Conservation (phyloP, 192 early-diverging fungal species). For the Chytriomyces confervae region DNA sequence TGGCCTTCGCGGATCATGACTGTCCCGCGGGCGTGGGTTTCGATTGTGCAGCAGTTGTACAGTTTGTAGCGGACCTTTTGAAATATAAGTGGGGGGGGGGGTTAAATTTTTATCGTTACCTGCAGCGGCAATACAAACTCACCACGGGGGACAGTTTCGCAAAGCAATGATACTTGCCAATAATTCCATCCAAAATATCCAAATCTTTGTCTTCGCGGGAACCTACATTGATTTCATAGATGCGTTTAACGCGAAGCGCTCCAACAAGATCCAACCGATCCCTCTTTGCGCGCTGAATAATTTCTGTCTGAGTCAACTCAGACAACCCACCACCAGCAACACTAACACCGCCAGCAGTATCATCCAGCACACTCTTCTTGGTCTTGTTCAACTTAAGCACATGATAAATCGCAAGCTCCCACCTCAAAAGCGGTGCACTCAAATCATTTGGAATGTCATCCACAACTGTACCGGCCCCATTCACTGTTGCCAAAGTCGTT, state of each 20-base stretch:
- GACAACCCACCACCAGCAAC: background rate
- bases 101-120: background rate
- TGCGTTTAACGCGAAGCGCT: conserved; percentile 20
- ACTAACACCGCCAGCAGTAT: background rate
- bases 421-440: background rate
- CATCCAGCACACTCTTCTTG: conserved; percentile 18
- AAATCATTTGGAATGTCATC: conserved; percentile 15
- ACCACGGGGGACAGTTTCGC: conserved; percentile 35
- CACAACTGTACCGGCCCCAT: background rate
- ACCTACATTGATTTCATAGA: conserved; percentile 22
- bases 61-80: conserved; percentile 40
- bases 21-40: conserved; percentile 30
- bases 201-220: conserved; percentile 27
- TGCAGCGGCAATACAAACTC: background rate
- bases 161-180: conserved; percentile 33
- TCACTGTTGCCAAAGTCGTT: background rate
- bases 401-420: conserved; percentile 12
- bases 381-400: conserved; percentile 11
- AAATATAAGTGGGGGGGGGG: background rate
- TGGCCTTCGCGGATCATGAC: conserved; percentile 37
- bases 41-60: conserved; percentile 34
- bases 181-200: conserved; percentile 28
- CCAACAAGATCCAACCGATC: conserved; percentile 30
- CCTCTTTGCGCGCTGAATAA: background rate
- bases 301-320: background rate